A percentile compares a stretch with the other conserved stretches of the same genome.
phyloP scores from a whole-genome alignment of 129 eudicot genomes.

The Flaveria bidentis region DNA sequence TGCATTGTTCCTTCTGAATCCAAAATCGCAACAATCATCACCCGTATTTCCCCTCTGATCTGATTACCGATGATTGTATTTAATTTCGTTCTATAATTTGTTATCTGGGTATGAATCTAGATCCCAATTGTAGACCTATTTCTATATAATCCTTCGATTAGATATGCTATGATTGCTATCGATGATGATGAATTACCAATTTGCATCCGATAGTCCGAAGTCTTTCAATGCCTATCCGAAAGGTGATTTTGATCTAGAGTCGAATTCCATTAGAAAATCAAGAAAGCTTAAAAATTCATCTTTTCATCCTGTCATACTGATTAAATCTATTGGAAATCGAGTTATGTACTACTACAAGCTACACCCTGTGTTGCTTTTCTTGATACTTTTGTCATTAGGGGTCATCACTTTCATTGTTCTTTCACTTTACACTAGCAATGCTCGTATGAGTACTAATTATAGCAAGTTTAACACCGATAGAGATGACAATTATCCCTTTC shows the following conservation, averaged over 20 bases:
- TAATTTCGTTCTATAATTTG: background rate
- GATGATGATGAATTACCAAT: slow-evolving; percentile 67
- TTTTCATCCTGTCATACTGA: slow-evolving; percentile 51
- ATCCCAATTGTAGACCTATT: slow-evolving; percentile 18
- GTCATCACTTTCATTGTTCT: slow-evolving; percentile 35
- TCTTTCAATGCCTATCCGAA: slow-evolving; percentile 84
- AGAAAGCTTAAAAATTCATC: slow-evolving; percentile 50
- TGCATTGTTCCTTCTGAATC: no score
- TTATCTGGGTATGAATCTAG: slow-evolving; percentile 16
- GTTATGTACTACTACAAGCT: slow-evolving; percentile 61
- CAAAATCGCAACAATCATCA: background rate
- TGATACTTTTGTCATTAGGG: slow-evolving; percentile 57
- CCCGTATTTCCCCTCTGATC: background rate
- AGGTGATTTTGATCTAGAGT: slow-evolving; percentile 85
- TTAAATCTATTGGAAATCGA: slow-evolving; percentile 56
- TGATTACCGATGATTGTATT: background rate
- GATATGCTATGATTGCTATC: slow-evolving; percentile 39
- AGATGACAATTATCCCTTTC: slow-evolving; percentile 53
- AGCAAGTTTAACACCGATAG: slow-evolving; percentile 29
- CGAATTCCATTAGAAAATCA: slow-evolving; percentile 55
- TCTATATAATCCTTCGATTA: slow-evolving; percentile 1
- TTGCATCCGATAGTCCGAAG: slow-evolving; percentile 65
- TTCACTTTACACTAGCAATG: slow-evolving; percentile 15
- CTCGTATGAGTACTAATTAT: slow-evolving; percentile 34
- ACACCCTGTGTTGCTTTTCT: slow-evolving; percentile 60